Evolutionary conservation across 441 rosid species (phyloP), one percentile per base, ranked within the genome.

Genomic region (Raphanus hybrid): DNA sequence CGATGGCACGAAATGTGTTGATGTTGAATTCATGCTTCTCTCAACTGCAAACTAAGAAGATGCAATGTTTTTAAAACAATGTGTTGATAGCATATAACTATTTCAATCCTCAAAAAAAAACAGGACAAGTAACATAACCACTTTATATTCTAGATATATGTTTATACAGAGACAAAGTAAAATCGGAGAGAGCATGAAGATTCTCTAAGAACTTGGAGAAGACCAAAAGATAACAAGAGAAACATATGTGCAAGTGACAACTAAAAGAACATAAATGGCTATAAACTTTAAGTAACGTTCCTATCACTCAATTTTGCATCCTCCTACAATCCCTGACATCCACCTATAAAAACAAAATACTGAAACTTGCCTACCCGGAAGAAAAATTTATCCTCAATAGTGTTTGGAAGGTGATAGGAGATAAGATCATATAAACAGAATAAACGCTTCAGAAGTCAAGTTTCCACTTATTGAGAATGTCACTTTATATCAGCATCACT

Each of bases 1-100:
- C 35, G 96, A 78, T 52, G 92, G 77, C 29, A 91, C 91, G 73
- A 92, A 96, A 81, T 90, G 93, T 54, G 98, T 75, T 23, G 97
- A 84, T 15, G 93, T 71, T 54, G 90, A 85, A 83, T 92, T 89
- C 99, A 96, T 93, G 80, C 69, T 86, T 82, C 62, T 52, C 29
- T 74, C 59, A 74, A 50, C 82, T 79, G 67, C 0, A 34, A 70
- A 32, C 3, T 2, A 67, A 79, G 57, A 58, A n/a, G 10, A 63
- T 1, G 50, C 34, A 59, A 29, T 32, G 11, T 26, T 8, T 39
- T 64, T 1, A 14, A 2, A 37, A 78, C 64, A 59, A 35, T 66
- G 48, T 67, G 45, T 5, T 23, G 0, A 26, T 16, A 70, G 58
- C 5, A 37, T 45, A 9, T 23, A 78, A 60, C 26, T 67, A 59